Base-by-base conservation (phyloP, 352 stramenopile species). In the Thraustochytrium aureum region DNA sequence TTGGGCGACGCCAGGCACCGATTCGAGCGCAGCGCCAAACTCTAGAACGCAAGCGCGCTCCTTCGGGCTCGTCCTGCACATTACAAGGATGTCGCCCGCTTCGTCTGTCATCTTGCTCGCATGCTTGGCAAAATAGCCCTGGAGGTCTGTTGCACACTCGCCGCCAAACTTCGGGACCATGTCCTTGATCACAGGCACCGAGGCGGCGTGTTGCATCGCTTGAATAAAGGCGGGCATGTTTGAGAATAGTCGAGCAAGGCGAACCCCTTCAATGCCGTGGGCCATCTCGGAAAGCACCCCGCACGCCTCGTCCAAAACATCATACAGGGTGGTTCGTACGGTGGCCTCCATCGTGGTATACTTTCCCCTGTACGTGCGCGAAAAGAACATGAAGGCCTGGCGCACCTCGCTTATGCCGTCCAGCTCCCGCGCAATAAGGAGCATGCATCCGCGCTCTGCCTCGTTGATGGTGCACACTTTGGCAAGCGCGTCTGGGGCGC, bases 181-280 rank as follows among this genome's bases (percentile, higher is more conserved):
- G 5, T 2, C 17, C 22, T 45, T 26, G 1, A 79, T 14, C 2
- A 79, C 65, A 6, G 69, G 69, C 32, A 79, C 45, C 52, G 5
- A n/a, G 20, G 37, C 14, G 30, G 61, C 30, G 10, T n/a, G 41
- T 1, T 50, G 32, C 20, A 79, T 64, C 14, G 50, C 52, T 3
- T 45, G 17, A 14, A 79, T 20, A 67, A 79, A 79, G 69, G 39
- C 22, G 5, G 69, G 69, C 12, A 79, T 72, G 32, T 67, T 74
- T 17, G 35, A 45, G n/a, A 79, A 22, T 1, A 79, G 42, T 26
- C 67, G 37, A 0, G 69, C 66, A 38, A 79, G 39, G 37, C 67
- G 65, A 38, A 67, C 37, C 39, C 69, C 69, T 20, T 79, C 69
- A 41, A 79, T 50, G 50, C 59, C 52, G 5, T 14, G 20, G 6